Base-by-base conservation (phyloP, 202 grass and related monocot genomes). In the Musa balbisiana region DNA sequence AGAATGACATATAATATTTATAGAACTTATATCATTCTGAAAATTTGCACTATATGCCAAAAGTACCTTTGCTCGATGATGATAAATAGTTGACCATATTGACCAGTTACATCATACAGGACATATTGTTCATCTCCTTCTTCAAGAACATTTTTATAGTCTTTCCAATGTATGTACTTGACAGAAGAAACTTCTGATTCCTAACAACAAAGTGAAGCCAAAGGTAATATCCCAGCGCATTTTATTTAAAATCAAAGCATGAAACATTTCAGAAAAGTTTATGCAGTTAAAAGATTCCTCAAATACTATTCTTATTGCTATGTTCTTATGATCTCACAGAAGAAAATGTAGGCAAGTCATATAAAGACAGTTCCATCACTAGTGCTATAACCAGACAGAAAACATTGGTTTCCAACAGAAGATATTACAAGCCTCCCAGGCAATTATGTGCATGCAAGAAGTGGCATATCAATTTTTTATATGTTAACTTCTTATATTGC, bases 121-220 rank as follows among this genome's bases (percentile, higher is more conserved):
- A 96, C 92, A 87, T 87, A 96, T 83, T 88, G 76, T 82, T 79
- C 78, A 52, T 80, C 80, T 83, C 76, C 82, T 66, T 71, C 73
- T 85, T 78, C 89, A 85, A 96, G 92, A 70, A 67, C 77, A 67
- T 64, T 83, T 78, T 92, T 96, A 75, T 96, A 96, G 72, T 92
- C 92, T 6, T 84, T 80, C 67, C 70, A 67, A 69, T 6, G 59
- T 67, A 92, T 82, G 84, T 96, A 96, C 76, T 70, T 90, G 78
- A 96, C 87, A 29, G 89, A 81, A 83, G 92, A 96, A 77, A 96
- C 92, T 85, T 96, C 92, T 76, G 83, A 90, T 90, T 90, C 92
- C 89, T 96, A 55, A 76, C 82, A 77, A 27, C 83, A 53, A 26
- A 86, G 71, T 74, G 20, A 73, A 78, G 24, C 73, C 29, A 80